Evolutionary conservation across 176 grass and related monocot genomes (phyloP).

Genomic region (Bolboschoenus planiculmis): DNA sequence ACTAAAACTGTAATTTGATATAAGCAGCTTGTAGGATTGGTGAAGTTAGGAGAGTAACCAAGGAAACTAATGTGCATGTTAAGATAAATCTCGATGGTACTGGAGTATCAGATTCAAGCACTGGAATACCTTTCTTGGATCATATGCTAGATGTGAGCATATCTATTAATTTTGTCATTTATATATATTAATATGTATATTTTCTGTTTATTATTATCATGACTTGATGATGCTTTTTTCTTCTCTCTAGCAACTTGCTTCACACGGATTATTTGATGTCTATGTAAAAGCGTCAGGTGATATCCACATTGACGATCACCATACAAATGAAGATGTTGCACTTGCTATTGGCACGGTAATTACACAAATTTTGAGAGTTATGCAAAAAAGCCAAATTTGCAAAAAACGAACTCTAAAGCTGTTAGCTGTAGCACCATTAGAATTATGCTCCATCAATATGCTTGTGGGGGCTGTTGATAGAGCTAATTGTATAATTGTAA

Average conservation of each 20-base stretch:
- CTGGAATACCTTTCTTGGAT: slow-evolving; percentile 88
- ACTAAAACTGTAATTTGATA: background rate
- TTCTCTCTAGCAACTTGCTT: slow-evolving; percentile 76
- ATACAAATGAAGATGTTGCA: slow-evolving; percentile 96
- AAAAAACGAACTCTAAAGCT: background rate
- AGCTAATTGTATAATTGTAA: background rate
- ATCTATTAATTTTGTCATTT: background rate
- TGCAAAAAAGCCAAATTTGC: background rate
- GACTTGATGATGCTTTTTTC: slow-evolving; percentile 24
- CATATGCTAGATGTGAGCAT: slow-evolving; percentile 90
- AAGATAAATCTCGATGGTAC: slow-evolving; percentile 89
- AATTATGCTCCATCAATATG: background rate
- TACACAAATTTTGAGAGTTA: background rate
- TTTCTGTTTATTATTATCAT: background rate
- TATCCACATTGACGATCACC: slow-evolving; percentile 96
- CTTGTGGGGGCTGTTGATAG: background rate
- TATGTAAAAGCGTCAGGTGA: slow-evolving; percentile 80
- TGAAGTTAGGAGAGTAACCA: slow-evolving; percentile 77
- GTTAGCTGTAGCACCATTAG: background rate
- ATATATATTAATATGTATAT: background rate
- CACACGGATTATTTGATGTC: slow-evolving; percentile 85
- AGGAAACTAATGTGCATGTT: slow-evolving; percentile 80
- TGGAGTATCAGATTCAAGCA: slow-evolving; percentile 53
- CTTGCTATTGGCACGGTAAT: slow-evolving; percentile 91
- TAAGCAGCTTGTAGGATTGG: slow-evolving; percentile 37